Conservation (phyloP, 495 filamentous ascomycete genomes). For the Gamarada debralockiae region DNA sequence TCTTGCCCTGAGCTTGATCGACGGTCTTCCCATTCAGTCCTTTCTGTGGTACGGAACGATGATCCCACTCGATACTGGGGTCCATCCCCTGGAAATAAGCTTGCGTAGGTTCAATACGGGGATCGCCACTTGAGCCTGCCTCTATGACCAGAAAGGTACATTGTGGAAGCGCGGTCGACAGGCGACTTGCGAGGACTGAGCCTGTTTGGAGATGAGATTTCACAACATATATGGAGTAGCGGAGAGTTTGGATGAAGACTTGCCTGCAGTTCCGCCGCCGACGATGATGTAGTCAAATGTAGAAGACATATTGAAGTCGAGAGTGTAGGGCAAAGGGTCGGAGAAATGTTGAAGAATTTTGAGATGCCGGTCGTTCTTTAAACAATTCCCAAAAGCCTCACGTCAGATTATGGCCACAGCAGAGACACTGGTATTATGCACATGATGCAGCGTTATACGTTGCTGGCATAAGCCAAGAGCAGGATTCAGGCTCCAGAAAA, state of each 20-base stretch:
- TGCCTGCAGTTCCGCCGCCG: slow-evolving; percentile 70
- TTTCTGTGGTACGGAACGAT: neutral
- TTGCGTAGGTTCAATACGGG: neutral
- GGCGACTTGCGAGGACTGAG: slow-evolving; percentile 64
- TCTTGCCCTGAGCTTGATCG: slow-evolving; percentile 23
- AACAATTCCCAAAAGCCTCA: no score
- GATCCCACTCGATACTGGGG: slow-evolving; percentile 4
- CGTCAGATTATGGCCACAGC: no score
- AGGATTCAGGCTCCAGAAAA: no score
- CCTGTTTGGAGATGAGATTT: slow-evolving; percentile 35
- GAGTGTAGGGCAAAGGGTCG: no score
- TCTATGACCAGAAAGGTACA: slow-evolving; percentile 59
- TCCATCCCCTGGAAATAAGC: neutral
- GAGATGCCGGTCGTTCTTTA: no score
- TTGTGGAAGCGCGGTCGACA: slow-evolving; percentile 53
- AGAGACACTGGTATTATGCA: no score
- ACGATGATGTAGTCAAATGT: slow-evolving; percentile 78
- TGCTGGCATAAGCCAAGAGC: no score
- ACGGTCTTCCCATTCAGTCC: neutral
- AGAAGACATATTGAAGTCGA: no score
- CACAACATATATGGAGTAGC: neutral
- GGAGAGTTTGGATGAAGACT: no score
- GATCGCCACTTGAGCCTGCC: slow-evolving; percentile 36
- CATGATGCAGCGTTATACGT: no score
- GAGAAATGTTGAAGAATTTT: no score